Evolutionary conservation across 345 rosid species (phyloP).

Genomic region (Moricandia moricandioides): DNA sequence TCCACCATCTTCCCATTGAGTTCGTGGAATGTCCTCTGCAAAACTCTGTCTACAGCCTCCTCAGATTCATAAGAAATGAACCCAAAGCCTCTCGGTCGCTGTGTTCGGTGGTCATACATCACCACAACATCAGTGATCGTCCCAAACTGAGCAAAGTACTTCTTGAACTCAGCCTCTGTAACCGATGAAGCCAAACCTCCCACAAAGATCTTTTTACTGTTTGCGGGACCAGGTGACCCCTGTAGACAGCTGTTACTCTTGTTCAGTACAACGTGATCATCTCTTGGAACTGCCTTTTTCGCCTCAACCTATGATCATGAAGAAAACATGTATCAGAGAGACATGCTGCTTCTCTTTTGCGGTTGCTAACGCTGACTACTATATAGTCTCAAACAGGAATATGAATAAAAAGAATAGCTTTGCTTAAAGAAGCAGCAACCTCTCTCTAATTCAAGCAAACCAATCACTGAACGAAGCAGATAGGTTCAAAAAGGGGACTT

Average conservation of each 20-base stretch:
- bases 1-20: slow-evolving; percentile 97
- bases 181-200: slow-evolving; percentile 91
- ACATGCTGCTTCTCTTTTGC: neutral
- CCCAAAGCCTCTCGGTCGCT: slow-evolving; percentile 91
- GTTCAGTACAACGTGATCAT: slow-evolving; percentile 58
- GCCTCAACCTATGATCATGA: slow-evolving; percentile 81
- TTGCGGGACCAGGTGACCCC: slow-evolving; percentile 64
- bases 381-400: slow-evolving; percentile 16
- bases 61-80: slow-evolving; percentile 83
- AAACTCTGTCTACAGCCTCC: slow-evolving; percentile 72
- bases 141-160: slow-evolving; percentile 84
- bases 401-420: slow-evolving; percentile 14
- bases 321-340: neutral
- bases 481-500: neutral
- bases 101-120: slow-evolving; percentile 92
- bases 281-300: slow-evolving; percentile 95
- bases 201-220: slow-evolving; percentile 79
- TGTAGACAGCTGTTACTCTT: slow-evolving; percentile 54
- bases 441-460: slow-evolving; percentile 12
- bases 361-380: neutral
- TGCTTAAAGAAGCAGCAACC: slow-evolving; percentile 30
- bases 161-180: slow-evolving; percentile 76
- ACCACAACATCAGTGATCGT: slow-evolving; percentile 83
- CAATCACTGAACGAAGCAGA: neutral
- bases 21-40: slow-evolving; percentile 79